phyloP scores from a whole-genome alignment of 441 rosid species.

The Brassica balearica region DNA sequence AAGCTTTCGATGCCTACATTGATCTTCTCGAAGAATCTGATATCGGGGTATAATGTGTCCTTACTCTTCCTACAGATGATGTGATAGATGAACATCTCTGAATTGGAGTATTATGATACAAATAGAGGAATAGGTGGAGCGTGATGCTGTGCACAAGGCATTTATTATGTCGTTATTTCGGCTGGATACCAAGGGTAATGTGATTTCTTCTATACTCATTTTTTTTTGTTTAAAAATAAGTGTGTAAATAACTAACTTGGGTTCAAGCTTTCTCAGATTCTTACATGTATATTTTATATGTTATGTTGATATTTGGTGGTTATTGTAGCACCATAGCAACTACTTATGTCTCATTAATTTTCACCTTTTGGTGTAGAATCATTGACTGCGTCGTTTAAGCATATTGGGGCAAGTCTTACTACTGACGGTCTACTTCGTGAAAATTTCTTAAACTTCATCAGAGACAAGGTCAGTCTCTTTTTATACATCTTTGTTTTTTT shows the following conservation, averaged over 20 bases:
- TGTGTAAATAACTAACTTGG: not conserved
- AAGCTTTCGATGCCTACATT: no score
- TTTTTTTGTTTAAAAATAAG: not conserved
- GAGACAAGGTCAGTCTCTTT: slow-evolving; percentile 68
- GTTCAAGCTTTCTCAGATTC: not conserved
- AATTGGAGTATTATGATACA: slow-evolving; percentile 11
- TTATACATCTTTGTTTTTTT: not conserved
- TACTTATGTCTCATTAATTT: no score
- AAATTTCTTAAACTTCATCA: slow-evolving; percentile 71
- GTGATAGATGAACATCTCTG: no score
- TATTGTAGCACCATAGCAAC: not conserved
- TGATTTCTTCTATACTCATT: slow-evolving; percentile 1
- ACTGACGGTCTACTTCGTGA: slow-evolving; percentile 67
- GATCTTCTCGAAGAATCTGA: no score
- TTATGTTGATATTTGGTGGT: not conserved
- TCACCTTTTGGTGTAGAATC: slow-evolving; percentile 54
- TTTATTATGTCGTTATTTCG: slow-evolving; percentile 74
- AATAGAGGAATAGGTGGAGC: slow-evolving; percentile 76
- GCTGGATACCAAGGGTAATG: slow-evolving; percentile 84
- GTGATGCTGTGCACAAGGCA: slow-evolving; percentile 93
- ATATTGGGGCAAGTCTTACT: slow-evolving; percentile 58
- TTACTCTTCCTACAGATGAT: no score
- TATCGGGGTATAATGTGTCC: no score
- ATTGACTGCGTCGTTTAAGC: slow-evolving; percentile 77
- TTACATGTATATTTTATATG: not conserved